Conservation (phyloP, 768 basidiomycete genomes). For the Leccinum variicolor region DNA sequence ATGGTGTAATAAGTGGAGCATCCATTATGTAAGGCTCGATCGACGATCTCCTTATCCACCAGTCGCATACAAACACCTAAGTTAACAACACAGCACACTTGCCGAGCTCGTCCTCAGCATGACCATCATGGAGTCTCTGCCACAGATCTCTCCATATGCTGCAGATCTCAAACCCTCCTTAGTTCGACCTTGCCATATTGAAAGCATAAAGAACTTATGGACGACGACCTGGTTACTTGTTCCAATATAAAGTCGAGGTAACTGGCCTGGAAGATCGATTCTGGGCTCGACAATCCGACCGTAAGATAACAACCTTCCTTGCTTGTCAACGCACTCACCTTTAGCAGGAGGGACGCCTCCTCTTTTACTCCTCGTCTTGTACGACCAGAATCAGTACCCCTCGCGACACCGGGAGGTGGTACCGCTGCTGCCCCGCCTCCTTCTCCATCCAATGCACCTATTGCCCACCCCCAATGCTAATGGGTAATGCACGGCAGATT, state of each 20-base stretch:
- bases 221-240: slow-evolving; percentile 42
- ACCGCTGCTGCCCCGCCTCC: slow-evolving; percentile 7
- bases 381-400: slow-evolving; percentile 38
- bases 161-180: not conserved
- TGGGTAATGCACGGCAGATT: slow-evolving; percentile 17
- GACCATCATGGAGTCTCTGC: slow-evolving; percentile 44
- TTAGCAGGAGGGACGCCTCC: slow-evolving; percentile 48
- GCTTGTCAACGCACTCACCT: slow-evolving; percentile 1
- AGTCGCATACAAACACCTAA: slow-evolving; percentile 36
- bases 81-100: slow-evolving; percentile 41
- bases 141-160: slow-evolving; percentile 42
- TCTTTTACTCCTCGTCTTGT: slow-evolving; percentile 58
- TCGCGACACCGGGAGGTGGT: slow-evolving; percentile 17
- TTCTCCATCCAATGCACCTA: slow-evolving; percentile 20
- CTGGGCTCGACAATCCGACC: slow-evolving; percentile 34
- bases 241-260: slow-evolving; percentile 55
- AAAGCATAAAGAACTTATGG: slow-evolving; percentile 29
- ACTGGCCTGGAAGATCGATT: slow-evolving; percentile 40
- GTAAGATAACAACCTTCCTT: slow-evolving; percentile 20
- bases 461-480: slow-evolving; percentile 15
- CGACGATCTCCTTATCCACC: slow-evolving; percentile 51
- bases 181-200: slow-evolving; percentile 8
- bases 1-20: slow-evolving; percentile 28
- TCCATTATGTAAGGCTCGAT: too few species aligned
- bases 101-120: slow-evolving; percentile 53